Evolutionary conservation across 176 grass and related monocot genomes (phyloP), one percentile per base, ranked within the genome.

Genomic region (Avena sativa): DNA sequence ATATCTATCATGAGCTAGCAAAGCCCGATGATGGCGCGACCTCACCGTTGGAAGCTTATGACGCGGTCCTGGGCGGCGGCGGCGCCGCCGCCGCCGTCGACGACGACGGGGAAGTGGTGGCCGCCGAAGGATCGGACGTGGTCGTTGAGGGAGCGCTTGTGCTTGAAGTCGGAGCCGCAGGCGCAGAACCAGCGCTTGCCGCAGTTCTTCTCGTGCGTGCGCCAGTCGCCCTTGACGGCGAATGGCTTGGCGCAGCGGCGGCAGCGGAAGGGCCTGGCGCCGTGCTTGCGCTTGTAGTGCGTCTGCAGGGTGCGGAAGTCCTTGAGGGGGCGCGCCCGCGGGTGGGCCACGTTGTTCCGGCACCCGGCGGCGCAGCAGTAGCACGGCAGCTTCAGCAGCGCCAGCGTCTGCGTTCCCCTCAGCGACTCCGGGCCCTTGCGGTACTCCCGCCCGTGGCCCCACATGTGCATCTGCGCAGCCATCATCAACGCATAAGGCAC

Each of bases 121-220:
- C 81, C 76, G 34, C 94, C 97, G 78, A 99, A 99, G 9, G 94
- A 94, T 0, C 97, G 88, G 67, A 96, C 80, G 79, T 99, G 97
- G 17, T 99, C 97, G 36, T 94, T 99, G 82, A 96, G 97, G 2
- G 97, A 99, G 4, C 97, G 91, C 72, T 99, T 99, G 89, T 99
- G 97, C 85, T 94, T 96, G 90, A 96, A 99, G 86, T 96, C 90
- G 25, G 97, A 99, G 32, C 97, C 97, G 69, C 97, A 99, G 21
- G 87, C 90, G 89, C 97, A 99, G 82, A 91, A 88, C 97, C 97
- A 99, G 25, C 90, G 89, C 87, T 90, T 94, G 81, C 97, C 97
- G 77, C 97, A 99, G 86, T 99, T 99, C 90, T 99, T 99, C 90
- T 99, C 94, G 72, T 99, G 97, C 46, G 97, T 99, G 85, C 97